phyloP scores from a whole-genome alignment of 176 grass and related monocot species.

The Cenchrus purpureus region DNA sequence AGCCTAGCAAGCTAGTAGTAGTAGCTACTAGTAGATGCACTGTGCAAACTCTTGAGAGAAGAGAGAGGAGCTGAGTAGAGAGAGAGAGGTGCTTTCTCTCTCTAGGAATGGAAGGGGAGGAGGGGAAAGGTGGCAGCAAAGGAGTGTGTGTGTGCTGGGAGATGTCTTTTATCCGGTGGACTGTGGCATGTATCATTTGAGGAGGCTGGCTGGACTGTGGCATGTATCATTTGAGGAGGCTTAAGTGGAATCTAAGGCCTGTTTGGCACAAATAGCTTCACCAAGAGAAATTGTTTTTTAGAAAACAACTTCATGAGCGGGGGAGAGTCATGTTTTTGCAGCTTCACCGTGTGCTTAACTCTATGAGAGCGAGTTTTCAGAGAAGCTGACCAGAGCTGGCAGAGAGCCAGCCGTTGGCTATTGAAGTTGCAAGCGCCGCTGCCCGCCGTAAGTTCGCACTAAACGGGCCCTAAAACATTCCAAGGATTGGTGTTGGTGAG shows the following conservation, averaged over 20 bases:
- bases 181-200: conserved; percentile 49
- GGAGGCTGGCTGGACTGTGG: no score
- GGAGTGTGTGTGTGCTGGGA: not conserved
- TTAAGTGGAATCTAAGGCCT: conserved; percentile 59
- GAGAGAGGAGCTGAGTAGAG: not conserved
- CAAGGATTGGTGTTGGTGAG: conserved; percentile 57
- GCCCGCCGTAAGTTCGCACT: no score
- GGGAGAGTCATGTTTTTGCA: no score
- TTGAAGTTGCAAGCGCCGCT: no score
- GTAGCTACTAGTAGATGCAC: conserved; percentile 54
- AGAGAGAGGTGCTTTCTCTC: conserved; percentile 37
- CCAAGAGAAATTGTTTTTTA: no score
- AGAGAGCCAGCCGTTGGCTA: no score
- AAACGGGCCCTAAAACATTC: conserved; percentile 67
- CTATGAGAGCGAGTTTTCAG: no score
- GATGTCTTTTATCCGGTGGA: conserved; percentile 66
- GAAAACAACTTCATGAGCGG: no score
- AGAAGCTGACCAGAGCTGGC: no score
- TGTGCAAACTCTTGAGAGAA: conserved; percentile 43
- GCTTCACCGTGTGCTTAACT: no score
- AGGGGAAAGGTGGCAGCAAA: conserved; percentile 41
- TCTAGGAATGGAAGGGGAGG: conserved; percentile 37
- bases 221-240: no score
- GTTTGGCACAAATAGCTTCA: no score
- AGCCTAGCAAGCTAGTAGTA: conserved; percentile 25